Base-by-base conservation (phyloP, 768 basidiomycete species). In the Pholiota microspora region DNA sequence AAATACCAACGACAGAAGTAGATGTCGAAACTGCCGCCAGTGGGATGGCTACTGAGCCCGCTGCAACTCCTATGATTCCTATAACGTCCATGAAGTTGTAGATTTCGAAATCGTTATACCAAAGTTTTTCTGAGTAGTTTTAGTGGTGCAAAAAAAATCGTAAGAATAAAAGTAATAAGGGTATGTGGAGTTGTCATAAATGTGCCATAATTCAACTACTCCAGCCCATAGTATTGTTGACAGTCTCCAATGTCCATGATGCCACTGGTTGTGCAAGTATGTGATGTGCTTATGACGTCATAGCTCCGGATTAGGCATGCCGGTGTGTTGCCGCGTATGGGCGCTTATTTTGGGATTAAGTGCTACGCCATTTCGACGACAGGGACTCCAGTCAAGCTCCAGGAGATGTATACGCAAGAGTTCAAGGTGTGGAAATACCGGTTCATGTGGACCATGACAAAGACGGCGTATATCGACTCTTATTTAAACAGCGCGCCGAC, bases 21-120 rank as follows among this genome's bases (percentile, higher is more conserved):
- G 68, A 50, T 1, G 63, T 61, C 15, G 68, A 60, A 1, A 64
- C 64, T 2, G 68, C 63, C 2, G 68, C 49, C 2, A 68, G 59
- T 0, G 68, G 67, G 16, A 67, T 66, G 44, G 67, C 60, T 16
- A 67, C 64, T 16, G 66, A 61, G 32, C 66, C 67, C 7, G 65
- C 59, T 4, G 64, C 66, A 2, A 65, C 61, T 38, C 69, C 67
- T 16, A 69, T 54, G 13, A 71, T 60, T 28, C 68, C 67, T 6
- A 69, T 59, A 27, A 69, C 45, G 10, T 64, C 55, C 61, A 59
- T 62, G 36, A n/a, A 16, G 15, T 7, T 36, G 23, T 51, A 4
- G 7, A 35, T 49, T n/a, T n/a, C n/a, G n/a, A n/a, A n/a, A n/a
- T n/a, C n/a, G n/a, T n/a, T n/a, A n/a, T n/a, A n/a, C n/a, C n/a